A percentile compares a stretch with the other conserved stretches of the same genome.
Conservation (phyloP, 345 rosid species). For the Dimocarpus longan region DNA sequence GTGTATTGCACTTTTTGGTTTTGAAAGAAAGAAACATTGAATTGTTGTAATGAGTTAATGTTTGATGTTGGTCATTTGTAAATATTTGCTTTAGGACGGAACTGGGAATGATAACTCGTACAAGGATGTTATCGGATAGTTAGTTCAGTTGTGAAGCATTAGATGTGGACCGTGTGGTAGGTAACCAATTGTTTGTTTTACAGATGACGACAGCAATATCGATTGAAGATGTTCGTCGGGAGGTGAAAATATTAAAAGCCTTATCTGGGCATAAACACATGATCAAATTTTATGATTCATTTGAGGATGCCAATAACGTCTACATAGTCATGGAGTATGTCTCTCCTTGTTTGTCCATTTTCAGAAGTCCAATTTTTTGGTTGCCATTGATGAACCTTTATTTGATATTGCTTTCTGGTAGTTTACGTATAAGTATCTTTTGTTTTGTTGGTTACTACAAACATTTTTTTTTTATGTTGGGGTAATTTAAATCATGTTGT, state of each 20-base stretch:
- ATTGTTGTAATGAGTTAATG: background rate
- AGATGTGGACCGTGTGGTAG: background rate
- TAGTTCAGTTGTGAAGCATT: background rate
- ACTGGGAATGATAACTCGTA: background rate
- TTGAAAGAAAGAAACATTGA: background rate
- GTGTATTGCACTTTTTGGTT: background rate
- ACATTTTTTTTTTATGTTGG: background rate
- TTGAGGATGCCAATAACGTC: conserved; percentile 74
- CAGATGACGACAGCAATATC: conserved; percentile 93
- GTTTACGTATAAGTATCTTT: background rate
- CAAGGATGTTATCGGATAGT: background rate
- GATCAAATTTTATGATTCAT: conserved; percentile 82
- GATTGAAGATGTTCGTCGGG: conserved; percentile 92
- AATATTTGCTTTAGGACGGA: background rate
- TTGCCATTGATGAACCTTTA: background rate
- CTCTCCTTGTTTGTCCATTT: conserved; percentile 21
- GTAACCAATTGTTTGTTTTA: conserved; percentile 25
- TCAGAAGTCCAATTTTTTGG: background rate
- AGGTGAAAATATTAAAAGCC: conserved; percentile 85
- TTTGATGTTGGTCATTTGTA: background rate
- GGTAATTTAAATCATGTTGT: conserved; percentile 18
- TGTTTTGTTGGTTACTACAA: background rate
- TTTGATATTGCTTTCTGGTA: background rate
- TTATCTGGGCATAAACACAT: conserved; percentile 80
- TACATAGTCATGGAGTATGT: conserved; percentile 95